Base-by-base conservation (phyloP, 2,329 filamentous ascomycete species). In the Madurella fahalii region DNA sequence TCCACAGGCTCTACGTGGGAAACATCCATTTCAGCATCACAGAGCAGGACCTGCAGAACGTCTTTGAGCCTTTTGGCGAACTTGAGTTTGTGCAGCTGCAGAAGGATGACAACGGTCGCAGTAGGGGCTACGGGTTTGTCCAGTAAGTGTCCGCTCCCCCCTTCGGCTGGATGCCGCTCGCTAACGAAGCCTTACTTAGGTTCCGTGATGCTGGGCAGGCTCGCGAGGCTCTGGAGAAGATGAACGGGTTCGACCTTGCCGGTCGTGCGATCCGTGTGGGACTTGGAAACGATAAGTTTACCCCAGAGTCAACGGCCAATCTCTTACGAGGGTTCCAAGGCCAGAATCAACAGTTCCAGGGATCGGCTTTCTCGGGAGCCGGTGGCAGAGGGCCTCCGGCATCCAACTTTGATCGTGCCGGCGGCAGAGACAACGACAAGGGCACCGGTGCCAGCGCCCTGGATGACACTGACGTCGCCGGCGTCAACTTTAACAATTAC, bases 1-100 rank as follows among this genome's bases (percentile, higher is more conserved):
- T 97, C 78, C 94, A 99, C 75, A 89, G 95, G 64, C 87, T 99
- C 57, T 99, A 97, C 72, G 93, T 99, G 64, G 94, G 94, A 73
- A 99, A 99, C 71, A 97, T 99, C 65, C 94, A 99, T 77, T 99
- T 99, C 81, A 96, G 91, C 71, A 95, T 99, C 71, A 96, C 91
- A 69, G 94, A 99, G 75, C 85, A 87, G 71, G 95, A 99, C 74
- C 79, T 99, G 62, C 87, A 93, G 78, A 91, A 93, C 70, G 91
- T 99, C 58, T 99, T 99, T 72, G 90, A 95, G 75, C 93, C 94
- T 1, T 99, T 96, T 73, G 94, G 94, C 65, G 92, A 96, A 75
- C 86, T 99, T 55, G 94, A 97, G 71, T 96, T 96, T 72, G 92
- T 96, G 56, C 92, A 96, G 70, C 81, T 99, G 55, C 95, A 99